A percentile compares a stretch with the other conserved stretches of the same genome.
Evolutionary conservation across 1,284 basidiomycete genomes (phyloP).

Genomic region (Tilletia indica): DNA sequence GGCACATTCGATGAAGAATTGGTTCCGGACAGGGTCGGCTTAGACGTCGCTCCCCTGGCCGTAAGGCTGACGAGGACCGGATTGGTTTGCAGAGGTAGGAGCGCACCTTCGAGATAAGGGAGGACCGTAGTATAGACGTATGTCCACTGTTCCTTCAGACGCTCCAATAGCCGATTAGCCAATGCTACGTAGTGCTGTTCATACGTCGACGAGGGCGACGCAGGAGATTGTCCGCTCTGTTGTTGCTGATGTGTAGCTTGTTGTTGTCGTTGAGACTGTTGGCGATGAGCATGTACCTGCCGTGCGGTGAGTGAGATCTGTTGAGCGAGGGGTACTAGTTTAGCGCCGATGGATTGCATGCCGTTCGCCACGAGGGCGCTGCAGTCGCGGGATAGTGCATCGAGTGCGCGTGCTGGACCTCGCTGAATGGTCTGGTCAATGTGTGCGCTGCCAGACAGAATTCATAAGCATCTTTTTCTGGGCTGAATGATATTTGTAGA

Average conservation of each 20-base stretch:
- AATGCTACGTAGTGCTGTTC: constrained; percentile 2
- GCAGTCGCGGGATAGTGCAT: not conserved
- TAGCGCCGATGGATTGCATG: constrained; percentile 1
- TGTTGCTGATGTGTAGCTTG: not conserved
- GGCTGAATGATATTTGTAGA: too few relatives aligned
- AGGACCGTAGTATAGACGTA: not conserved
- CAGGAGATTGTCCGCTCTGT: not conserved
- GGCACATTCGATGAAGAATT: too few relatives aligned
- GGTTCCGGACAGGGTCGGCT: not conserved
- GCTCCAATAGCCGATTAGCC: not conserved
- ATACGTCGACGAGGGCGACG: constrained; percentile 5
- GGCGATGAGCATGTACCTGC: not conserved
- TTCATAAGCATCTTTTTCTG: not conserved
- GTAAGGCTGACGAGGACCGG: constrained; percentile 2
- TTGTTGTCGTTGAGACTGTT: not conserved
- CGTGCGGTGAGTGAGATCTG: constrained; percentile 3
- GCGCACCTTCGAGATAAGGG: not conserved
- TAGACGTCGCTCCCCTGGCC: not conserved
- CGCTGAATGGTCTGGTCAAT: constrained; percentile 4
- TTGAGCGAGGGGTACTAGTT: not conserved
- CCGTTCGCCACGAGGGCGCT: not conserved
- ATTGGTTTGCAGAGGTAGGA: not conserved
- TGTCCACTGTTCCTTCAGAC: not conserved
- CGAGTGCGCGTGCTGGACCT: not conserved
- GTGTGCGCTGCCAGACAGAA: not conserved